Conservation (phyloP, 768 basidiomycete species). For the Suillus hirtellus region DNA sequence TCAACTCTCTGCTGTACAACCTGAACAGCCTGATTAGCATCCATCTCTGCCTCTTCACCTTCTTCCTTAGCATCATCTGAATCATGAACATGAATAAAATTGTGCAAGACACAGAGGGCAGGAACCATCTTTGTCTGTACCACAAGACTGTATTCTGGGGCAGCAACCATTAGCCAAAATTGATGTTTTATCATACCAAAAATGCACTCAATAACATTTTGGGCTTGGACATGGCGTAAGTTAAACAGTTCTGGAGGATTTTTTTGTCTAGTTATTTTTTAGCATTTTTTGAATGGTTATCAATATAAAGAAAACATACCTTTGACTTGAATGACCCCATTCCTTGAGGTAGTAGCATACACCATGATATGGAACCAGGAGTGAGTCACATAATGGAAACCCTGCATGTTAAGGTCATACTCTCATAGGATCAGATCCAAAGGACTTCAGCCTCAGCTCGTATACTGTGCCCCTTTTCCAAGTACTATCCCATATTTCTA, state of each 20-base stretch:
- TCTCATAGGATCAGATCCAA: too few species aligned
- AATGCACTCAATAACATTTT: conserved; percentile 26
- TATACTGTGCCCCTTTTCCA: too few species aligned
- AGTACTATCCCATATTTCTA: too few species aligned
- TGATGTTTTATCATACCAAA: background rate
- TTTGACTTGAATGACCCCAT: conserved; percentile 22
- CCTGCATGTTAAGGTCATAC: too few species aligned
- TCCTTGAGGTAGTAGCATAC: conserved; percentile 39
- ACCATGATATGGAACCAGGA: conserved; percentile 12
- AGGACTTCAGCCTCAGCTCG: too few species aligned
- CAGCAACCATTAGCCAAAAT: background rate
- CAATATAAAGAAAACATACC: too few species aligned
- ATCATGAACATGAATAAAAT: conserved; percentile 3
- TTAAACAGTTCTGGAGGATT: conserved; percentile 28
- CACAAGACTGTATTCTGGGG: background rate
- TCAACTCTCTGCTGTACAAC: background rate
- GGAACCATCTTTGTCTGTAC: conserved; percentile 5
- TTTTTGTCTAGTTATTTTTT: conserved; percentile 13
- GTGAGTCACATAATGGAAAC: conserved; percentile 21
- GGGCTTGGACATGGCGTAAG: conserved; percentile 21
- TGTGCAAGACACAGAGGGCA: conserved; percentile 7
- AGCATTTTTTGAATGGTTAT: too few species aligned
- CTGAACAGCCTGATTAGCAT: background rate
- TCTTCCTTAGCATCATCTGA: too few species aligned
- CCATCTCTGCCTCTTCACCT: background rate